Base-by-base conservation (phyloP, 106 monocot species). In the Ottelia alismoides region DNA sequence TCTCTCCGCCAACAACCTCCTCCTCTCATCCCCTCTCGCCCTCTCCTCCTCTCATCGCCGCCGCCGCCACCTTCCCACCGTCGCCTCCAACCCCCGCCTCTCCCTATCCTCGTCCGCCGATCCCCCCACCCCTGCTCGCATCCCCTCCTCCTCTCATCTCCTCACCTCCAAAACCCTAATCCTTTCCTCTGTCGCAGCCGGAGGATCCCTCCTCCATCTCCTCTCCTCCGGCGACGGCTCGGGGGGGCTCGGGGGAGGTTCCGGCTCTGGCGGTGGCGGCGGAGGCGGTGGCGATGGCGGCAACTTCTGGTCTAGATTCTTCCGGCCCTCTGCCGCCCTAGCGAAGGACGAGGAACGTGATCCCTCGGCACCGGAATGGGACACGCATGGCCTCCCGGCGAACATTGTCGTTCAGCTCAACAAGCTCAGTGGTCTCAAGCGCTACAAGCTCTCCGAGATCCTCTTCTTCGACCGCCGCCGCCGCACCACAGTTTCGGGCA, bases 381-480 rank as follows among this genome's bases (percentile, higher is more conserved):
- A 96, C 53, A 31, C 78, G 3, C 96, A 96, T 56, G 89, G 89
- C 20, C 74, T 96, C 7, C 96, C 96, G 11, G 79, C 82, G 25
- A 85, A 86, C 32, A 71, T 98, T 49, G 54, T 72, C 1, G 76
- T 90, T 19, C 74, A 74, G 43, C 74, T 98, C 31, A 56, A 22
- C 52, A 98, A 90, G 67, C 77, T 98, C 17, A 98, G 98, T 57
- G 82, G 90, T 11, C 28, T 98, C 24, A 98, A 98, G 68, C 55
- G 82, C 19, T 98, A 98, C 68, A 85, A 86, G 76, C 53, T 98
- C 45, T 90, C 98, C 1, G 98, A 98, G 45, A 69, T 98, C 63
- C 56, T 85, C 3, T 98, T 90, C 70, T 86, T 73, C 31, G 98
- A 98, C 47, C 78, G 85, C 14, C 68, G 79, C 4, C 61, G 76